A percentile compares a stretch with the other conserved stretches of the same genome.
Evolutionary conservation across 176 grass and related monocot species (phyloP).

Genomic region (Oryza nivara): DNA sequence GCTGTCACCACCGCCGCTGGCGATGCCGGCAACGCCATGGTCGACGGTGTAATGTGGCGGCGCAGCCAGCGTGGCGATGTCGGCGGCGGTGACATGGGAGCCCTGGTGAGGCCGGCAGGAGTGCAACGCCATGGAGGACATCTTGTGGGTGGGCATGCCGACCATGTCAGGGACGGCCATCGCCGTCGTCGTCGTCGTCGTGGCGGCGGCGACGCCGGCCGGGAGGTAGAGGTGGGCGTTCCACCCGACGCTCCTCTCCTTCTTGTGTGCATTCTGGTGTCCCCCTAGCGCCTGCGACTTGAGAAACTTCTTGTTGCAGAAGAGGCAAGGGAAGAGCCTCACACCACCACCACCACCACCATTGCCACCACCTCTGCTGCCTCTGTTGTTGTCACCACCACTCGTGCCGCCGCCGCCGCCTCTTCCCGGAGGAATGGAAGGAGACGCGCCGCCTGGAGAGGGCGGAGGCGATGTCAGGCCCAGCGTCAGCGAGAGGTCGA

Average conservation of each 20-base stretch:
- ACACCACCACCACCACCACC: slow-evolving; percentile 22
- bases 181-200: background rate
- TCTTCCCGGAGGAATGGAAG: background rate
- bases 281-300: slow-evolving; percentile 96
- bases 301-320: slow-evolving; percentile 99
- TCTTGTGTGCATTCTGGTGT: slow-evolving; percentile 98
- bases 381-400: background rate
- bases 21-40: no score
- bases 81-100: background rate
- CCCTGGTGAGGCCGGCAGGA: slow-evolving; percentile 40
- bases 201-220: fast-evolving
- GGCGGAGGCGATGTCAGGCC: background rate
- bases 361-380: background rate
- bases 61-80: background rate
- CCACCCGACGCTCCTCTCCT: slow-evolving; percentile 75
- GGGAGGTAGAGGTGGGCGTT: slow-evolving; percentile 75
- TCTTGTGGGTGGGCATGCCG: slow-evolving; percentile 1
- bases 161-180: background rate
- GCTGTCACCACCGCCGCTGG: fast-evolving
- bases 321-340: slow-evolving; percentile 93
- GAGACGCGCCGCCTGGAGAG: background rate
- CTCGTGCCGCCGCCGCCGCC: background rate
- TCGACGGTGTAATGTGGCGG: background rate
- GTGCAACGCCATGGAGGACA: slow-evolving; percentile 36
- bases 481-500: slow-evolving; percentile 60